Evolutionary conservation across 345 rosid genomes (phyloP), one percentile per base, ranked within the genome.

Genomic region (Erodium maritimum): DNA sequence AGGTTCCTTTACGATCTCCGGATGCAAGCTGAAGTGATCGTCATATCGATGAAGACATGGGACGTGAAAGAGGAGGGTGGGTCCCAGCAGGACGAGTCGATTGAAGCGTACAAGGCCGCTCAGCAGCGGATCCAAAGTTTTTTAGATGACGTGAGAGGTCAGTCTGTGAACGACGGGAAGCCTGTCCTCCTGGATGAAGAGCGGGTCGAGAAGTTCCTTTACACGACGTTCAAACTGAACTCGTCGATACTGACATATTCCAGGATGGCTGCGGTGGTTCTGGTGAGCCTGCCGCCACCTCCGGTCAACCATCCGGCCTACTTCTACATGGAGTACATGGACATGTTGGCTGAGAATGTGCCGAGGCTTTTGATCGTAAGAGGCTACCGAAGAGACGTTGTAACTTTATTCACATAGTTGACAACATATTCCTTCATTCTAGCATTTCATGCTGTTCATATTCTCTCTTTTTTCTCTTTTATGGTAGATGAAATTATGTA

Each of bases 311-410:
- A 94, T 57, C 97, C 97, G 0, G 85, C 90, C 0, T 94, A 87
- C 78, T 90, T 88, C 71, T 94, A 94, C 73, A 94, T 94, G 99
- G 99, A 94, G 60, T 94, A 90, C 74, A 84, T 94, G 99, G 99
- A 94, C 75, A 71, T 90, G 65, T 78, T 94, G 77, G 97, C 90
- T 52, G 96, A 90, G 77, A 94, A 94, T 67, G 87, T 94, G 21
- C 95, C 90, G 0, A 84, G 99, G 72, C 83, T 94, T 66, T 75
- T 94, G 77, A 90, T 94, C 25, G 99, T 94, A 8, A 85, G 99
- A 85, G 99, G 99, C 23, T 90, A 94, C 69, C 91, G 95, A 57
- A 84, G 84, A 76, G 99, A 94, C 74, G 97, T 90, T 70, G 99
- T 90, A 56, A 94, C 99, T 56, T 68, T 94, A 65, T 90, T 87